These are phyloP conservation scores for Nymphaea thermarum DNA, from an alignment of 164 flowering plant species.

Conservation along the genomic window DNA sequence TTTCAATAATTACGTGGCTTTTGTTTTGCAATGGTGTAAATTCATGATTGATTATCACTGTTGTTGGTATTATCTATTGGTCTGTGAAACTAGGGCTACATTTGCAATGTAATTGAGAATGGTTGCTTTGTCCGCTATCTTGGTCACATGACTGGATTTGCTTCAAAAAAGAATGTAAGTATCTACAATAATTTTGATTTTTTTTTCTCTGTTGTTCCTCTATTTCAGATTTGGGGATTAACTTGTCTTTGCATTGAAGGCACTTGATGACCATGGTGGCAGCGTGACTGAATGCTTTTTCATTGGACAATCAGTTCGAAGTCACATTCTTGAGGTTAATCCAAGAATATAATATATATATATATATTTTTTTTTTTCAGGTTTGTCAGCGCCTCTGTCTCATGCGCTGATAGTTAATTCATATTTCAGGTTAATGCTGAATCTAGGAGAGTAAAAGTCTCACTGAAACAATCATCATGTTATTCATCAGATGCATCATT, in stretches of 20 bases:
- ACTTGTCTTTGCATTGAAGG: conserved; percentile 31
- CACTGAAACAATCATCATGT: conserved; percentile 79
- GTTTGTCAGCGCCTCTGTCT: background rate
- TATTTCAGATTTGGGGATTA: background rate
- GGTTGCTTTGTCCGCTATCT: conserved; percentile 96
- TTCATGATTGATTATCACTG: too few relatives aligned
- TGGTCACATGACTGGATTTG: conserved; percentile 86
- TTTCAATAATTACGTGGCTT: too few relatives aligned
- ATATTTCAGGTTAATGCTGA: conserved; percentile 47
- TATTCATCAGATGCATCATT: conserved; percentile 77
- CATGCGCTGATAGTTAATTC: too few relatives aligned
- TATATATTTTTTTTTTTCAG: conserved; percentile 5
- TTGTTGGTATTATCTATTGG: too few relatives aligned
- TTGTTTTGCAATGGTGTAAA: too few relatives aligned
- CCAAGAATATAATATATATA: too few relatives aligned
- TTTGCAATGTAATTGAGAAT: conserved; percentile 71
- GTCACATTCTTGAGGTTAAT: conserved; percentile 58
- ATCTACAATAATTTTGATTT: background rate
- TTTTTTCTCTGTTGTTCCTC: background rate
- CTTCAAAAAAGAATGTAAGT: conserved; percentile 64
- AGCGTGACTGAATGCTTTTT: conserved; percentile 46
- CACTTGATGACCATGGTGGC: conserved; percentile 35
- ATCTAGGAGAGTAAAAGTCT: conserved; percentile 56
- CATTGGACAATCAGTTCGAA: conserved; percentile 92
- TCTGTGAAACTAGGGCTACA: conserved; percentile 45